A percentile compares a stretch with the other conserved stretches of the same genome.
Evolutionary conservation across 169 alveolate genomes (phyloP).

Genomic region (Eimeria necatrix): DNA sequence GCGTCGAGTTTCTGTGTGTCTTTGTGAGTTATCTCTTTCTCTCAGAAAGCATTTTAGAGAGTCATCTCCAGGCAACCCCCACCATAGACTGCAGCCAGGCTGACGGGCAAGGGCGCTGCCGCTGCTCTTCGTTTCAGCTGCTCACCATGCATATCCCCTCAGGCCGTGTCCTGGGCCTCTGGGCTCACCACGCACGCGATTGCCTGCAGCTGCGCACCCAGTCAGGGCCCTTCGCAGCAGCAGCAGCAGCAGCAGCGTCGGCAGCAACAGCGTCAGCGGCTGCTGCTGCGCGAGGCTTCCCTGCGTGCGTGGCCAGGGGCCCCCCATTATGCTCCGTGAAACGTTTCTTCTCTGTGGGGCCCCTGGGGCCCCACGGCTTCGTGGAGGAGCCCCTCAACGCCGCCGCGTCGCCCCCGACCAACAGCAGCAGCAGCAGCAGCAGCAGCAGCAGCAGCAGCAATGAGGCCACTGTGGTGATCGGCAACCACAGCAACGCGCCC

Average conservation of each 20-base stretch:
- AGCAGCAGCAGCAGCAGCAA: slow-evolving; percentile 48
- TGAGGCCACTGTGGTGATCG: not conserved
- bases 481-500: not conserved
- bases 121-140: too few species aligned
- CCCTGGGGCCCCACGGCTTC: not conserved
- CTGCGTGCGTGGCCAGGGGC: not conserved
- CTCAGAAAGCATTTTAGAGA: too few species aligned
- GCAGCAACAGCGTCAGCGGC: slow-evolving; percentile 38
- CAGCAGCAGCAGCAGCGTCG: slow-evolving; percentile 42
- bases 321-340: not conserved
- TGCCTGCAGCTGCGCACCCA: too few species aligned
- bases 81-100: too few species aligned
- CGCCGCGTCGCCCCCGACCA: not conserved
- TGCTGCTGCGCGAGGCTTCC: not conserved
- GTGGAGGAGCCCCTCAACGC: not conserved
- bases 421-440: slow-evolving; percentile 50
- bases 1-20: too few species aligned
- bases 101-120: too few species aligned
- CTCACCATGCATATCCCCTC: too few species aligned
- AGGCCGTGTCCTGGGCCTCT: too few species aligned
- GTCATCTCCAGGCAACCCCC: too few species aligned
- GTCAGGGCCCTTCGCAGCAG: not conserved
- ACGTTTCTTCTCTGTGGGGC: not conserved
- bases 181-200: too few species aligned
- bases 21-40: too few species aligned